Conservation (phyloP, 768 basidiomycete species). For the Chalciporus sphaerocephalus region DNA sequence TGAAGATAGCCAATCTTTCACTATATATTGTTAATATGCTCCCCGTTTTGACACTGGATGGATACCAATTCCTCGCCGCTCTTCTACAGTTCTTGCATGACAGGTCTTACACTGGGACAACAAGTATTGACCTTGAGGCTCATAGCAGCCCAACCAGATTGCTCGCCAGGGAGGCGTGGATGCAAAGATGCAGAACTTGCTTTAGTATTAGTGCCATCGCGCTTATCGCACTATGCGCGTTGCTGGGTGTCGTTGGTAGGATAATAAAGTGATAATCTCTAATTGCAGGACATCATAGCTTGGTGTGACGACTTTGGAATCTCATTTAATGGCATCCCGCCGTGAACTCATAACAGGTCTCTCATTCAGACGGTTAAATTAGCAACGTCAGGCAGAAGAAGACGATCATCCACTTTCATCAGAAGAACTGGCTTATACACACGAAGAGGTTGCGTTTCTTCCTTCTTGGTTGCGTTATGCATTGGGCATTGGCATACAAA, state of each 20-base stretch:
- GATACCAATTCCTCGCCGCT: slow-evolving; percentile 50
- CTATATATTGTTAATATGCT: slow-evolving; percentile 81
- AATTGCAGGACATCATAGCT: too few relatives aligned
- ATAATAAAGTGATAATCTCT: slow-evolving; percentile 9
- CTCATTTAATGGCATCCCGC: too few relatives aligned
- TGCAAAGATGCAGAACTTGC: slow-evolving; percentile 14
- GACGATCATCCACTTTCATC: slow-evolving; percentile 5
- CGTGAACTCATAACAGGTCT: too few relatives aligned
- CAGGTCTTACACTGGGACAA: background rate
- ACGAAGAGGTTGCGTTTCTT: background rate
- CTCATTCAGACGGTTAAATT: too few relatives aligned
- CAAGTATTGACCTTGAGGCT: slow-evolving; percentile 22
- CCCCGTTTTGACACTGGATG: slow-evolving; percentile 70
- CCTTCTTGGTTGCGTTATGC: slow-evolving; percentile 13
- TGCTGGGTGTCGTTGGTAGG: slow-evolving; percentile 20
- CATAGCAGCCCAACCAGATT: slow-evolving; percentile 3
- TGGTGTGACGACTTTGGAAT: too few relatives aligned
- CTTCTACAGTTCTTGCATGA: slow-evolving; percentile 24
- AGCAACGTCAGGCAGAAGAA: too few relatives aligned
- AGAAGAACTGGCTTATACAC: background rate
- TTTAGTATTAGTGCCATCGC: slow-evolving; percentile 20
- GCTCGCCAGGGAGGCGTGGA: slow-evolving; percentile 4
- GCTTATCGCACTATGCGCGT: slow-evolving; percentile 19
- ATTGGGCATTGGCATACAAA: slow-evolving; percentile 19
- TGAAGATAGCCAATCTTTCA: slow-evolving; percentile 64